These are phyloP conservation scores for Pyricularia sp. DNA, from an alignment of 2,329 filamentous ascomycete genomes.

Conservation along the genomic window DNA sequence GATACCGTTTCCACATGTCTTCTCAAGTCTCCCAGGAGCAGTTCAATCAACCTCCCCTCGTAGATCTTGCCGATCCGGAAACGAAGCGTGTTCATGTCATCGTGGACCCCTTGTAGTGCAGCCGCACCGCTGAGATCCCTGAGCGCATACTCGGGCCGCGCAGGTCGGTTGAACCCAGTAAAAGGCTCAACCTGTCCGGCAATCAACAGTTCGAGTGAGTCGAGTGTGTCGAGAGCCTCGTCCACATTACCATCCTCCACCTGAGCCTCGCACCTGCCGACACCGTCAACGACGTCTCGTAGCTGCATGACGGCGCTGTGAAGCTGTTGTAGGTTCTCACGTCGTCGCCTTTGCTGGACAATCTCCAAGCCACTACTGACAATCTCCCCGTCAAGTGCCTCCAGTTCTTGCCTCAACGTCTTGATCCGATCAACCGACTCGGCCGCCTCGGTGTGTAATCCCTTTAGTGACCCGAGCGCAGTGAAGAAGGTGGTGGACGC, in stretches of 20 bases:
- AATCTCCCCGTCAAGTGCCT: constrained; percentile 73
- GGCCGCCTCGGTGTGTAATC: constrained; percentile 82
- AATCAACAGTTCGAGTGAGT: constrained; percentile 66
- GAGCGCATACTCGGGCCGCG: constrained; percentile 20
- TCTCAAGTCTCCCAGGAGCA: constrained; percentile 66
- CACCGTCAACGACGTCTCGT: constrained; percentile 59
- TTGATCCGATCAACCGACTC: constrained; percentile 85
- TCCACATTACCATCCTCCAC: constrained; percentile 79
- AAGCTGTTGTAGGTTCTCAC: constrained; percentile 74
- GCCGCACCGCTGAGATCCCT: constrained; percentile 64
- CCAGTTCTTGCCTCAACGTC: constrained; percentile 62
- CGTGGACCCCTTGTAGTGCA: constrained; percentile 66
- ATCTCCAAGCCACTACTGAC: constrained; percentile 75
- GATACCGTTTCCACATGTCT: constrained; percentile 67
- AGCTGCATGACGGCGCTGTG: constrained; percentile 76
- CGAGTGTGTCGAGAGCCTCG: constrained; percentile 63
- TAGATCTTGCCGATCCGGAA: constrained; percentile 77
- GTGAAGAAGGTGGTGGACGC: constrained; percentile 96
- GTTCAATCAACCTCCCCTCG: constrained; percentile 65
- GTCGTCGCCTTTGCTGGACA: constrained; percentile 65
- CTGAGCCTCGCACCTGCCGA: constrained; percentile 63
- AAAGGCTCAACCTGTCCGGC: constrained; percentile 48
- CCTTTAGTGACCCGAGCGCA: constrained; percentile 76
- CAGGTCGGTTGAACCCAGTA: constrained; percentile 10
- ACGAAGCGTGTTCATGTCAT: constrained; percentile 63